These are phyloP conservation scores for Parietaria judaica DNA, from an alignment of 306 rosid genomes.

Conservation along the genomic window DNA sequence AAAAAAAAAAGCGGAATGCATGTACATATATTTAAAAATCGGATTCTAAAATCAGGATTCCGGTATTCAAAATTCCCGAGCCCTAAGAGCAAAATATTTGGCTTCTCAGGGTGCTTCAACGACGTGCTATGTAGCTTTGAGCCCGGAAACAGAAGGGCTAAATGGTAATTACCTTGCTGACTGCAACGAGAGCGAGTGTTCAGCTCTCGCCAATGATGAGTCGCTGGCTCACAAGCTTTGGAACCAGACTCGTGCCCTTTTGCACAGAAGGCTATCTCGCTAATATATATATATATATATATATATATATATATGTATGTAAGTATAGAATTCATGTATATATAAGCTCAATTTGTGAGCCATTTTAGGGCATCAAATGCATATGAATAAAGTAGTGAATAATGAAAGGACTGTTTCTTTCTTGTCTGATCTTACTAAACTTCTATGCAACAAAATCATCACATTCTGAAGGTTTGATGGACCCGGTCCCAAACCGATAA, in stretches of 20 bases:
- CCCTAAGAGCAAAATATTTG: too few relatives aligned
- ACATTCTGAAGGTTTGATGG: not conserved
- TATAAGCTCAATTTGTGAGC: conserved; percentile 15
- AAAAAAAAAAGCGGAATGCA: too few relatives aligned
- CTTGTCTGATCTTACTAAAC: not conserved
- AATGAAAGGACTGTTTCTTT: not conserved
- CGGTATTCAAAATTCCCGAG: too few relatives aligned
- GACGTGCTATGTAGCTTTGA: conserved; percentile 76
- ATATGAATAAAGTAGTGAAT: conserved; percentile 7
- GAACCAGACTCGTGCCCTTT: conserved; percentile 51
- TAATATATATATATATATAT: too few relatives aligned
- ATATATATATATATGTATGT: conserved; percentile 22
- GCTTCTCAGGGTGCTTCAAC: conserved; percentile 73
- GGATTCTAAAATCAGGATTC: too few relatives aligned
- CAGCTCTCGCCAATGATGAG: conserved; percentile 71
- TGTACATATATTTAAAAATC: too few relatives aligned
- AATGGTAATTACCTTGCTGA: conserved; percentile 80
- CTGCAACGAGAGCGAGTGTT: conserved; percentile 70
- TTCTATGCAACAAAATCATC: not conserved
- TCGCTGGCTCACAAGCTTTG: conserved; percentile 62
- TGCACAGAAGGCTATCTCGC: conserved; percentile 46
- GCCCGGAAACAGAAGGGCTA: conserved; percentile 53
- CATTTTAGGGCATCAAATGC: conserved; percentile 12
- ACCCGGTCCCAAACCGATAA: too few relatives aligned
- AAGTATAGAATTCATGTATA: conserved; percentile 23